Conservation (phyloP, 768 basidiomycete species). For the Chalciporus piperatus region DNA sequence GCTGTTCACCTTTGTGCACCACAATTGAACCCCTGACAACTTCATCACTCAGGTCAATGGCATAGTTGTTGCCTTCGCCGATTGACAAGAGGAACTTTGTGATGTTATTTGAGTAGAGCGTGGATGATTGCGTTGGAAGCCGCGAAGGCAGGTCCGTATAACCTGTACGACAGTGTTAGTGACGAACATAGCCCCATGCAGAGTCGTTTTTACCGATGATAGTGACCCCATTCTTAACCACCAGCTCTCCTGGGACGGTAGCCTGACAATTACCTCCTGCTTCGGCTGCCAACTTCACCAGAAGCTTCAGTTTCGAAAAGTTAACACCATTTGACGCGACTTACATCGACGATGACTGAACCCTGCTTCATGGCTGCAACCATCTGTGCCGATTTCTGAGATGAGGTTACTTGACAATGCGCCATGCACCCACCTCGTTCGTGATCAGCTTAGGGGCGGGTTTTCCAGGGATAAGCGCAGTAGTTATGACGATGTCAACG, state of each 20-base stretch:
- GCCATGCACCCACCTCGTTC: slow-evolving; percentile 42
- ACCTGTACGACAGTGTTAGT: slow-evolving; percentile 39
- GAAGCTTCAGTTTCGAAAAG: slow-evolving; percentile 12
- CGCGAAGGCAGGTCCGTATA: slow-evolving; percentile 87
- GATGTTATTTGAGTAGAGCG: slow-evolving; percentile 88
- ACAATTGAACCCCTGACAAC: slow-evolving; percentile 81
- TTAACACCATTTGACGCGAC: slow-evolving; percentile 6
- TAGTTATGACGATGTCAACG: slow-evolving; percentile 87
- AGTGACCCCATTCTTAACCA: slow-evolving; percentile 71
- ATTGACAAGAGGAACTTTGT: slow-evolving; percentile 86
- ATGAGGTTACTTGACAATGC: not conserved
- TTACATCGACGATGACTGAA: slow-evolving; percentile 76
- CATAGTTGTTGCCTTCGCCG: slow-evolving; percentile 58
- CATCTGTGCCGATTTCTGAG: slow-evolving; percentile 45
- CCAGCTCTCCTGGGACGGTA: slow-evolving; percentile 73
- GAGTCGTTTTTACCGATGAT: slow-evolving; percentile 58
- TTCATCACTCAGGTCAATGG: slow-evolving; percentile 75
- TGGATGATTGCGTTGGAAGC: slow-evolving; percentile 85
- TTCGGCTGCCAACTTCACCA: slow-evolving; percentile 59
- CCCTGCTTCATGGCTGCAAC: slow-evolving; percentile 90
- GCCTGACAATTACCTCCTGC: slow-evolving; percentile 88
- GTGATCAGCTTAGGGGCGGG: slow-evolving; percentile 85
- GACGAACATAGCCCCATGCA: slow-evolving; percentile 1
- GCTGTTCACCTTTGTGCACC: slow-evolving; percentile 59
- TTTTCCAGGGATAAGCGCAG: slow-evolving; percentile 83